Conservation (phyloP, 352 stramenopile species). For the Pythium diclinum region DNA sequence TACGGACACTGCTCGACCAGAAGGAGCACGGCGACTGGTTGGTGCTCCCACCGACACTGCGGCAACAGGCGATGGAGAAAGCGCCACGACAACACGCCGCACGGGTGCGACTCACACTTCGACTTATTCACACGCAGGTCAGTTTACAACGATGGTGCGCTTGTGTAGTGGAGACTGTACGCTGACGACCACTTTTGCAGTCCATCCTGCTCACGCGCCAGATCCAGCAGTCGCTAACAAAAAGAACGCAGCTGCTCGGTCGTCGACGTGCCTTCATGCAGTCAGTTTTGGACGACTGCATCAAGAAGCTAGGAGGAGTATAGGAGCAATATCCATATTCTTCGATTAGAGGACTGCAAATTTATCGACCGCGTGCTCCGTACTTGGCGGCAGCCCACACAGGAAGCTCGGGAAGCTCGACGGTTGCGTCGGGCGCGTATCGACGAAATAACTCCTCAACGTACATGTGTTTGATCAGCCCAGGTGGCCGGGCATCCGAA, state of each 20-base stretch:
- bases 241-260: conserved; percentile 23
- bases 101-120: conserved; percentile 36
- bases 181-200: conserved; percentile 20
- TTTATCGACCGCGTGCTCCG: conserved; percentile 28
- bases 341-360: not conserved
- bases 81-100: conserved; percentile 31
- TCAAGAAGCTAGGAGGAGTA: conserved; percentile 16
- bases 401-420: conserved; percentile 54
- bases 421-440: conserved; percentile 37
- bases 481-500: conserved; percentile 49
- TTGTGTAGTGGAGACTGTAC: not conserved
- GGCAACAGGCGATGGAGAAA: conserved; percentile 58
- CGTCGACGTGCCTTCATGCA: conserved; percentile 45
- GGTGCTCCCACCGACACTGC: conserved; percentile 50
- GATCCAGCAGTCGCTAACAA: conserved; percentile 41
- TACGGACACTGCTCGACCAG: conserved; percentile 58
- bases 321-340: not conserved
- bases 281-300: conserved; percentile 21
- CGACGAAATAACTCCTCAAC: conserved; percentile 64
- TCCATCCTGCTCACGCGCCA: conserved; percentile 53
- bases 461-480: conserved; percentile 85
- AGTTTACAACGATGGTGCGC: not conserved
- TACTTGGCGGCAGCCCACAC: conserved; percentile 72
- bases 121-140: conserved; percentile 61
- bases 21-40: conserved; percentile 59